A percentile compares a stretch with the other conserved stretches of the same genome.
These are phyloP conservation scores for Hyphodiscus hymeniophilus DNA, from an alignment of 495 filamentous ascomycete genomes.

Conservation along the genomic window DNA sequence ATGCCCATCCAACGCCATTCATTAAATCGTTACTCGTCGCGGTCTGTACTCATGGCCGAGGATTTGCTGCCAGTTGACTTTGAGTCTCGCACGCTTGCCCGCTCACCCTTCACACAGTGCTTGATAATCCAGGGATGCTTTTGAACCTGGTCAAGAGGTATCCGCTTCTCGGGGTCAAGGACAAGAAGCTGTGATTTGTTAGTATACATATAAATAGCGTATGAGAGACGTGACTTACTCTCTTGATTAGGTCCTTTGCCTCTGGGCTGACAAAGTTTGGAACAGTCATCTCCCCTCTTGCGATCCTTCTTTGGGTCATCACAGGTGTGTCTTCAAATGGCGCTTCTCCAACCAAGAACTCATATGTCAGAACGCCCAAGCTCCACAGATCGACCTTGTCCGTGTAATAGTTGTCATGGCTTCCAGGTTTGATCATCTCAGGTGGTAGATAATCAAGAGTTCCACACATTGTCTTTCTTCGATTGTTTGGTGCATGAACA, in stretches of 20 bases:
- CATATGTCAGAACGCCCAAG: conserved; percentile 89
- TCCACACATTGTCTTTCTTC: conserved; percentile 91
- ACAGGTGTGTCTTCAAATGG: conserved; percentile 93
- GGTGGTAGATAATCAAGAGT: conserved; percentile 96
- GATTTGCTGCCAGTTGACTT: conserved; percentile 22
- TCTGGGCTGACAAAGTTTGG: conserved; percentile 86
- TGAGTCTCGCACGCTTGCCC: conserved; percentile 43
- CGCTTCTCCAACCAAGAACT: conserved; percentile 92
- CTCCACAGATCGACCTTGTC: conserved; percentile 98
- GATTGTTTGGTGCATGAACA: conserved; percentile 93
- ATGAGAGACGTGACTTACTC: conserved; percentile 45
- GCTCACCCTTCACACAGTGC: conserved; percentile 79
- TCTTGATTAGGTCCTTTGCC: conserved; percentile 86
- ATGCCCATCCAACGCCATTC: conserved; percentile 12
- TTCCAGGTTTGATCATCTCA: conserved; percentile 85
- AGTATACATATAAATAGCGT: neutral
- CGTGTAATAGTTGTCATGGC: conserved; percentile 75
- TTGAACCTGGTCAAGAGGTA: conserved; percentile 82
- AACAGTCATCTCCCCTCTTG: conserved; percentile 83
- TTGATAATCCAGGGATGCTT: conserved; percentile 95
- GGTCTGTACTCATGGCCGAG: conserved; percentile 4
- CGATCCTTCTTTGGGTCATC: conserved; percentile 91
- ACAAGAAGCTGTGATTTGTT: conserved; percentile 62
- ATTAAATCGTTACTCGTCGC: conserved; percentile 19
- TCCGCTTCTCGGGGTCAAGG: conserved; percentile 87